Evolutionary conservation across 192 early-diverging fungal genomes (phyloP).

Genomic region (Coemansia pectinata): DNA sequence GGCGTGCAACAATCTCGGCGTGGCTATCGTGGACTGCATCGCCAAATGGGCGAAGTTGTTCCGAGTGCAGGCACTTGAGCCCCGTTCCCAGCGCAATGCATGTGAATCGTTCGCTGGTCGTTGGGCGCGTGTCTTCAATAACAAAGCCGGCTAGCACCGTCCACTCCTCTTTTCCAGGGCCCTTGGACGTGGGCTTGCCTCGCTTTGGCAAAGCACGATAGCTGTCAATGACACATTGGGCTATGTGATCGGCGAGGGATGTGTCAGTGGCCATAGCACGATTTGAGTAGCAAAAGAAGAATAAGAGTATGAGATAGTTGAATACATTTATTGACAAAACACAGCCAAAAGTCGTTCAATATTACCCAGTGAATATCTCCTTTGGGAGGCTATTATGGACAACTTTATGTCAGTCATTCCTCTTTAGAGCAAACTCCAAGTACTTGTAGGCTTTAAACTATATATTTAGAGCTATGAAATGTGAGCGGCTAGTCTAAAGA

Average conservation of each 20-base stretch:
- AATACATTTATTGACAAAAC: neutral
- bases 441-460: no score
- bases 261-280: neutral
- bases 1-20: slow-evolving; percentile 84
- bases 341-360: neutral
- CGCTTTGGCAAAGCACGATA: slow-evolving; percentile 67
- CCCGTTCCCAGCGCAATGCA: slow-evolving; percentile 67
- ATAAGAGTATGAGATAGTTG: neutral
- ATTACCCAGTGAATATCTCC: neutral
- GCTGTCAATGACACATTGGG: slow-evolving; percentile 53
- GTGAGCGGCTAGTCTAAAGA: neutral
- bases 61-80: slow-evolving; percentile 74
- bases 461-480: neutral
- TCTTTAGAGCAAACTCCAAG: no score
- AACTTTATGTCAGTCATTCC: neutral
- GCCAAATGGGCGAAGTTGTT: slow-evolving; percentile 61
- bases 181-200: slow-evolving; percentile 67
- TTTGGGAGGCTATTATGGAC: neutral
- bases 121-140: slow-evolving; percentile 12
- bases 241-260: slow-evolving; percentile 41
- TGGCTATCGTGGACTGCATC: slow-evolving; percentile 80
- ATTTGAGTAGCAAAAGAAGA: neutral
- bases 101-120: neutral
- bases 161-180: slow-evolving; percentile 66
- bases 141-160: slow-evolving; percentile 84